Base-by-base conservation (phyloP, 192 early-diverging fungal genomes). In the Coemansia sp. region DNA sequence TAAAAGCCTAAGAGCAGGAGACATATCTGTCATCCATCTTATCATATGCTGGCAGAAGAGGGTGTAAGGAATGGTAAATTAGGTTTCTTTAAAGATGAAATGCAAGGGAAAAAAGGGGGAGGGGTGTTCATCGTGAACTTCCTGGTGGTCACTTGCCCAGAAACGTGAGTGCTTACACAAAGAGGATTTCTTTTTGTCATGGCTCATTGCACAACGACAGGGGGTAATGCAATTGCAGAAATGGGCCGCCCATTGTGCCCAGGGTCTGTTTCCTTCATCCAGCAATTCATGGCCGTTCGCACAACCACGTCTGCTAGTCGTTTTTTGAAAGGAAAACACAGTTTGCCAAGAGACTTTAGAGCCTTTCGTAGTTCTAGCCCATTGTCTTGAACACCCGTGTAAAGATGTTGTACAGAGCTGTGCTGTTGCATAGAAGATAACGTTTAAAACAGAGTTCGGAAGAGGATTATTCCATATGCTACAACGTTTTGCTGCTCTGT, bases 1-100 rank as follows among this genome's bases (percentile, higher is more conserved):
- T 59, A 41, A 59, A 59, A 59, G 57, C 25, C 57, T 59, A 54
- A 54, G 51, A 22, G 19, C 51, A 10, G 19, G 32, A 32, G 32
- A 32, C 32, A 32, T 32, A 32, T 32, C 32, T 32, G 32, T 32
- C 32, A 32, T 32, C 32, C 32, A 32, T 32, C 32, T 32, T 32
- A 32, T 32, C 32, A 25, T 25, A 25, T 19, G 20, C 44, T 10
- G 25, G 9, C 51, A 54, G 22, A 25, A 54, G 9, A 22, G 14
- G 10, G 22, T 12, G 9, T 54, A 14, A 54, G 57, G 39, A n/a
- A 59, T 6, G 55, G 11, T 25, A 57, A 25, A 57, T 17, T 16
- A 56, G 11, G 54, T 7, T 41, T 58, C 56, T 58, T 58, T 11
- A 40, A 58, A 40, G 55, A 56, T 25, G 55, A 17, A 32, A 56